phyloP scores from a whole-genome alignment of 176 grass and related monocot species.

The Oryza meridionalis region DNA sequence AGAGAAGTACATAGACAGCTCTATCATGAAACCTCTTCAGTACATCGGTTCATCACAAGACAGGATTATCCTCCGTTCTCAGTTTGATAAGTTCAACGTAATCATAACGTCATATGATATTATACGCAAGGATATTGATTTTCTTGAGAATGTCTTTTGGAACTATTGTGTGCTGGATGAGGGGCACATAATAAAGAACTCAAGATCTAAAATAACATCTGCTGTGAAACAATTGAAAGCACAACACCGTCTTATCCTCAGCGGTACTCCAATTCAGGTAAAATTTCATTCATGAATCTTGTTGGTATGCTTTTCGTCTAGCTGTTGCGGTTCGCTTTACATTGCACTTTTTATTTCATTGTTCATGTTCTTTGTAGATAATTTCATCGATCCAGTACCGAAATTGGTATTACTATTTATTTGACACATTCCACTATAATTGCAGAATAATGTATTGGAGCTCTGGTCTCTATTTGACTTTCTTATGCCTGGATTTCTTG shows the following conservation, averaged over 20 bases:
- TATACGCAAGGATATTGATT: conserved; percentile 96
- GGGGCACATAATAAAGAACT: conserved; percentile 99
- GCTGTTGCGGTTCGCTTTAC: conserved; percentile 13
- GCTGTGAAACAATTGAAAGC: conserved; percentile 93
- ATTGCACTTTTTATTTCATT: conserved; percentile 22
- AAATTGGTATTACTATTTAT: conserved; percentile 18
- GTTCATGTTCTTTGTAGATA: conserved; percentile 25
- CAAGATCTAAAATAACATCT: conserved; percentile 95
- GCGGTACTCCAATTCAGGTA: conserved; percentile 98
- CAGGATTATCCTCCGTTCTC: conserved; percentile 66
- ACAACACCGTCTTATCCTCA: conserved; percentile 97
- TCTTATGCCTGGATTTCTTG: conserved; percentile 99
- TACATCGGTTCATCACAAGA: conserved; percentile 89
- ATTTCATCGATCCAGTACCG: not conserved
- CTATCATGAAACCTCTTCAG: conserved; percentile 82
- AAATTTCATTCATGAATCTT: not conserved
- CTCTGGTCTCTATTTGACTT: conserved; percentile 99
- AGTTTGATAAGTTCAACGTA: conserved; percentile 85
- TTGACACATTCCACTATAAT: conserved; percentile 43
- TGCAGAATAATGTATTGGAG: conserved; percentile 99
- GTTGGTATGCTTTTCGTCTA: conserved; percentile 25
- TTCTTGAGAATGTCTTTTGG: conserved; percentile 73
- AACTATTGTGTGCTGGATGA: conserved; percentile 99
- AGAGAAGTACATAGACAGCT: conserved; percentile 91
- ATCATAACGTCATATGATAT: conserved; percentile 98